These are phyloP conservation scores for Geotrichum fermentans DNA, from an alignment of 1,139 yeast species.

Conservation along the genomic window DNA sequence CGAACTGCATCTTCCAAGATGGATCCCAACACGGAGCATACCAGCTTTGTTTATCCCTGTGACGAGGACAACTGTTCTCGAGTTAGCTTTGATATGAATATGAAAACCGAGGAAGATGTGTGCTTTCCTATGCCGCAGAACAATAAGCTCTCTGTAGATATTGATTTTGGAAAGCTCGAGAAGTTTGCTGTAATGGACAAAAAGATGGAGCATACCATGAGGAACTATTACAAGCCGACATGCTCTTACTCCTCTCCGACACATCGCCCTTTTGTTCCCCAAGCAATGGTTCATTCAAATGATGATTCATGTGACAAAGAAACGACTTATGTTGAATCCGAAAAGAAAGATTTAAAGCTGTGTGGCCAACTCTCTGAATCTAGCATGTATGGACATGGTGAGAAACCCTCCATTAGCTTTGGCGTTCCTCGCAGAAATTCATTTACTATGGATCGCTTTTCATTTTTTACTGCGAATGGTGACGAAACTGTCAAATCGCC, in stretches of 20 bases:
- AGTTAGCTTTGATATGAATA: conserved; percentile 27
- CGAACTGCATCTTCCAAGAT: conserved; percentile 14
- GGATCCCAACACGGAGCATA: conserved; percentile 1
- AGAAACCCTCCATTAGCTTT: neutral
- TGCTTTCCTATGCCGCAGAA: conserved; percentile 90
- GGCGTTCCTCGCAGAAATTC: conserved; percentile 36
- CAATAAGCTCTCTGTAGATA: conserved; percentile 35
- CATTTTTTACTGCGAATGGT: conserved; percentile 72
- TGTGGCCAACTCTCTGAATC: neutral
- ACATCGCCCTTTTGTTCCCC: conserved; percentile 13
- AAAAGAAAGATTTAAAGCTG: neutral
- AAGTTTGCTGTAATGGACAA: conserved; percentile 33
- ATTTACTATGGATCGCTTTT: conserved; percentile 53
- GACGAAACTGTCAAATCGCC: conserved; percentile 90
- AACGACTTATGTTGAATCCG: neutral
- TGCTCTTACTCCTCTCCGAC: neutral
- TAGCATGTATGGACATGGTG: neutral
- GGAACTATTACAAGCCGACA: conserved; percentile 3
- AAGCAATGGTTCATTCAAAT: neutral
- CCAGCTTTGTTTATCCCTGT: neutral
- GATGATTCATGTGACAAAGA: neutral
- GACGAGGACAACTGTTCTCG: conserved; percentile 30
- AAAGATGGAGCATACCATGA: neutral
- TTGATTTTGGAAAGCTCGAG: conserved; percentile 41
- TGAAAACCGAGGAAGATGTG: conserved; percentile 93